Evolutionary conservation across 164 flowering plant genomes (phyloP).

Genomic region (Dillenia turbinata): DNA sequence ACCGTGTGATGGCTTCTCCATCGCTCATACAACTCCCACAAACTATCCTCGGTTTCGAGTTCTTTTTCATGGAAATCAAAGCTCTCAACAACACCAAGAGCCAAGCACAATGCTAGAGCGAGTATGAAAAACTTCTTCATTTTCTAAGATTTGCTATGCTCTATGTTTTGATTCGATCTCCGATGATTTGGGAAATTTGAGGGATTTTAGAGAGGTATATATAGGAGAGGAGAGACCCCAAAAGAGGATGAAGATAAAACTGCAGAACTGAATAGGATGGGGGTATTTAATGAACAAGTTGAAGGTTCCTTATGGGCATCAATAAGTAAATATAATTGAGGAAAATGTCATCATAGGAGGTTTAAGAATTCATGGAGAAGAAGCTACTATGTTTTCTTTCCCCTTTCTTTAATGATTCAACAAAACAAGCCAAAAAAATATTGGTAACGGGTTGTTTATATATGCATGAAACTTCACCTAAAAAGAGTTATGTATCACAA

Average conservation of each 20-base stretch:
- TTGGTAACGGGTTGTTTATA: too few relatives aligned
- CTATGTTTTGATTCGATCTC: background rate
- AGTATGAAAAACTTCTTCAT: conserved; percentile 25
- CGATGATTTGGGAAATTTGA: conserved; percentile 1
- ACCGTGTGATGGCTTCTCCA: conserved; percentile 61
- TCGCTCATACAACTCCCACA: conserved; percentile 60
- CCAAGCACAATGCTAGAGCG: conserved; percentile 25
- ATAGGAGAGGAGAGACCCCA: conserved; percentile 8
- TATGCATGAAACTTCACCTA: too few relatives aligned
- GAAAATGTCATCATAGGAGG: background rate
- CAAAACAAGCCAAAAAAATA: too few relatives aligned
- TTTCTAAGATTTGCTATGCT: background rate
- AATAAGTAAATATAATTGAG: conserved; percentile 7
- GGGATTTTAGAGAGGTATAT: conserved; percentile 17
- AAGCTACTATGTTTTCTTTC: too few relatives aligned
- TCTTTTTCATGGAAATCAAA: conserved; percentile 53
- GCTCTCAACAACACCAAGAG: conserved; percentile 23
- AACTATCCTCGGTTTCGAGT: conserved; percentile 42
- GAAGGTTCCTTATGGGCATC: conserved; percentile 29
- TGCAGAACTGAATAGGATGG: background rate
- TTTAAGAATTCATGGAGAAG: too few relatives aligned
- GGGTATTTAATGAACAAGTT: conserved; percentile 16
- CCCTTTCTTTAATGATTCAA: too few relatives aligned
- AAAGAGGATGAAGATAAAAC: background rate
- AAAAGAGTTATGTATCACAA: too few relatives aligned